Conservation (phyloP, 2,329 filamentous ascomycete species). For the Fusarium incarnatum region DNA sequence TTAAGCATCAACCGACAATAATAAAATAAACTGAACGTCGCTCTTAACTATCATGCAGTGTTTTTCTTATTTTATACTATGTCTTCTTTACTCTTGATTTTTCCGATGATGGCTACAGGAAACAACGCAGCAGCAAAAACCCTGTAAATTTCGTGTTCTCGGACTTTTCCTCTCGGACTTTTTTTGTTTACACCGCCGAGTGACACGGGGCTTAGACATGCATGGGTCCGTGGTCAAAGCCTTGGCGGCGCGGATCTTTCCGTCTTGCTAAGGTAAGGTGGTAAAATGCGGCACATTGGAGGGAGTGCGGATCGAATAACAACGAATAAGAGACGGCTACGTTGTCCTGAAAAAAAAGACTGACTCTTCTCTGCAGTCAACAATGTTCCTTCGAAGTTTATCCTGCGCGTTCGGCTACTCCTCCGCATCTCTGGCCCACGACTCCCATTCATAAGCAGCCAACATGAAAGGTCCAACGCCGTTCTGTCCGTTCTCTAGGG, state of each 20-base stretch:
- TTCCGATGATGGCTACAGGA: too few relatives aligned
- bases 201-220: neutral
- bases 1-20: neutral
- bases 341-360: neutral
- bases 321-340: neutral
- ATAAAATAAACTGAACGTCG: fast-evolving
- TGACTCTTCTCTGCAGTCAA: neutral
- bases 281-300: neutral
- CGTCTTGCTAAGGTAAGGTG: neutral
- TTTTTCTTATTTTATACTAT: too few relatives aligned
- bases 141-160: neutral
- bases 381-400: neutral
- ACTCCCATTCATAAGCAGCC: slow-evolving; percentile 38
- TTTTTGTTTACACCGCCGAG: neutral
- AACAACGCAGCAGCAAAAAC: neutral
- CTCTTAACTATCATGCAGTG: fast-evolving
- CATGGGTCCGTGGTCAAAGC: neutral
- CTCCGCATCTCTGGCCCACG: slow-evolving; percentile 19
- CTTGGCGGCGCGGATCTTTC: neutral
- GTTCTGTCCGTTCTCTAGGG: slow-evolving; percentile 29
- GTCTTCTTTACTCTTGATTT: too few relatives aligned
- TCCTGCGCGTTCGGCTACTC: too few relatives aligned
- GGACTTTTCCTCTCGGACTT: neutral
- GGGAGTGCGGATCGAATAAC: neutral
- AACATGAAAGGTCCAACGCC: slow-evolving; percentile 39